Percentiles rank a stretch among this genome's conserved stretches.
These are phyloP conservation scores for Cyanidioschyzon merolae DNA, from an alignment of 23 red algal species.

Conservation along the genomic window DNA sequence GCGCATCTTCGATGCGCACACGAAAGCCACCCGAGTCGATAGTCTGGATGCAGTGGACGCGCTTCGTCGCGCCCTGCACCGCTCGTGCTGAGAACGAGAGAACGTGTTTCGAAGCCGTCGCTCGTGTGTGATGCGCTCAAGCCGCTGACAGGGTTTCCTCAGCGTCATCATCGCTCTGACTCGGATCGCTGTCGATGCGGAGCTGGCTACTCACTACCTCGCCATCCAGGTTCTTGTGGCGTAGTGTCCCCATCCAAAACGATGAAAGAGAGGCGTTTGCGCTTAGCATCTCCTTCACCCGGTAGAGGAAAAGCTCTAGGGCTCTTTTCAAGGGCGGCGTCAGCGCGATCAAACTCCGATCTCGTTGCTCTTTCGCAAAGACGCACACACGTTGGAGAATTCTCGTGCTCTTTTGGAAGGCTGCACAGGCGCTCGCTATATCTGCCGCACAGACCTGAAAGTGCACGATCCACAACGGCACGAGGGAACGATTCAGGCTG, in stretches of 20 bases:
- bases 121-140: too few relatives aligned
- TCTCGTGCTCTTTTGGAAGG: conserved; percentile 13
- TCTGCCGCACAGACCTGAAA: neutral
- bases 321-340: conserved; percentile 13
- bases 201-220: conserved; percentile 6
- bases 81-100: neutral
- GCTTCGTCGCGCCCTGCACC: neutral
- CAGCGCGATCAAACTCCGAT: neutral
- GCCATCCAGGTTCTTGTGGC: conserved; percentile 13
- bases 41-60: neutral
- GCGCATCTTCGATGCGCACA: neutral
- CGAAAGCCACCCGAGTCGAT: neutral
- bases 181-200: conserved; percentile 50
- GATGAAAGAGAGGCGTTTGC: neutral
- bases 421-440: neutral
- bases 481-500: neutral
- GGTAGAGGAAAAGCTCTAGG: conserved; percentile 11
- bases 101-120: too few relatives aligned
- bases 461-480: neutral
- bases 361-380: conserved; percentile 4
- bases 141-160: neutral
- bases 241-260: conserved; percentile 6
- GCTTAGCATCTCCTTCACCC: neutral
- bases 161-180: conserved; percentile 80
- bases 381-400: neutral